phyloP scores from a whole-genome alignment of 495 filamentous ascomycete species.

The Lophiotrema nucula region DNA sequence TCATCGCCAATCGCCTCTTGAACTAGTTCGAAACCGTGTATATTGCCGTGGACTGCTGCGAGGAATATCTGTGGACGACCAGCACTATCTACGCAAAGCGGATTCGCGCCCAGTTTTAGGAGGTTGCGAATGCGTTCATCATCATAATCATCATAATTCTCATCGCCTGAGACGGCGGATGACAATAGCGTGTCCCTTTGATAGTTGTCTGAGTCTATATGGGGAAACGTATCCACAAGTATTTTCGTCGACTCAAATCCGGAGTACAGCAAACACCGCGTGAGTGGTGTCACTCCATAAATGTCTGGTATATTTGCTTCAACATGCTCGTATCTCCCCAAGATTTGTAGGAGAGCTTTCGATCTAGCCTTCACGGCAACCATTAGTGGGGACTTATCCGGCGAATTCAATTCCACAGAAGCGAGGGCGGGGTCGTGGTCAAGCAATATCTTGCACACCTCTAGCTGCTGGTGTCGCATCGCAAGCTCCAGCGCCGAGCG shows the following conservation, averaged over 20 bases:
- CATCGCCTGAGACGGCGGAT: neutral
- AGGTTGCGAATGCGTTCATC: neutral
- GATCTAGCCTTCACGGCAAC: neutral
- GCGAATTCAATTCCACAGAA: neutral
- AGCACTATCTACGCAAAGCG: neutral
- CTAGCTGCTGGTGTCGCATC: no score
- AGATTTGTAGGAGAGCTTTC: neutral
- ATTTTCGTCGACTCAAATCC: neutral
- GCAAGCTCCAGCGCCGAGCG: no score
- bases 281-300: neutral
- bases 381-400: neutral
- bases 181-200: neutral
- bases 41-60: neutral
- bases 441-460: neutral
- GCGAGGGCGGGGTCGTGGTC: neutral
- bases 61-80: neutral
- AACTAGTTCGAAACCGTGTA: neutral
- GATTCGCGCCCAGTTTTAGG: neutral
- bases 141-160: neutral
- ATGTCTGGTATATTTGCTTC: neutral
- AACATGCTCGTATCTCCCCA: neutral
- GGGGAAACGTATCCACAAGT: neutral
- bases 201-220: neutral
- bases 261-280: neutral
- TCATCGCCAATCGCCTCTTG: neutral